Evolutionary conservation across 495 filamentous ascomycete species (phyloP).

Genomic region (Jackrogersella minutella): DNA sequence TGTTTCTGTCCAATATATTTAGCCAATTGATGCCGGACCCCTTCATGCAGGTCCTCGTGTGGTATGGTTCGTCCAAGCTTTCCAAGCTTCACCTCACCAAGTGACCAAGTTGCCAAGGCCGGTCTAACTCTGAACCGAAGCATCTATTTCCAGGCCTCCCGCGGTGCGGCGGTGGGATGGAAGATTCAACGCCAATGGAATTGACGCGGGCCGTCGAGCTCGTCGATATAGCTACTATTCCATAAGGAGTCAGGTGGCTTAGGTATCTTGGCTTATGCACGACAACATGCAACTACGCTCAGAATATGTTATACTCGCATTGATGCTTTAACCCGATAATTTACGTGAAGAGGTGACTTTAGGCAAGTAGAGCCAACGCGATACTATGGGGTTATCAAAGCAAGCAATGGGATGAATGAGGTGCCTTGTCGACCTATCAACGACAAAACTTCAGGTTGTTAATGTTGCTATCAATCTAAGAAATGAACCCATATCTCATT

Average conservation of each 20-base stretch:
- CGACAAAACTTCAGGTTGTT: neutral
- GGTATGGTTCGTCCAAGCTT: conserved; percentile 35
- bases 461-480: conserved; percentile 28
- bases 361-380: conserved; percentile 17
- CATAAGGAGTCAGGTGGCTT: conserved; percentile 2
- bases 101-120: conserved; percentile 28
- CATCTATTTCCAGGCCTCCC: conserved; percentile 20
- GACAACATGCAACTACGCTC: neutral
- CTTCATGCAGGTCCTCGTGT: conserved; percentile 40
- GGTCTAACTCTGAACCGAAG: conserved; percentile 19
- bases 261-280: conserved; percentile 23
- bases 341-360: conserved; percentile 32
- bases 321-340: conserved; percentile 20
- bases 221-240: neutral
- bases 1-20: conserved; percentile 34
- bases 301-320: conserved; percentile 8
- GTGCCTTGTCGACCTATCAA: conserved; percentile 12
- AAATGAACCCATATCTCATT: conserved; percentile 22
- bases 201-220: conserved; percentile 12
- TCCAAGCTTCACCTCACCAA: conserved; percentile 22
- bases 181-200: conserved; percentile 5
- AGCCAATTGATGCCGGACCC: conserved; percentile 39
- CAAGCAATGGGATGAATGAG: conserved; percentile 4
- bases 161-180: conserved; percentile 25
- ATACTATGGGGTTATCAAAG: conserved; percentile 3